Conservation (phyloP, 257 asterid genomes). For the Przewalskia tangutica region DNA sequence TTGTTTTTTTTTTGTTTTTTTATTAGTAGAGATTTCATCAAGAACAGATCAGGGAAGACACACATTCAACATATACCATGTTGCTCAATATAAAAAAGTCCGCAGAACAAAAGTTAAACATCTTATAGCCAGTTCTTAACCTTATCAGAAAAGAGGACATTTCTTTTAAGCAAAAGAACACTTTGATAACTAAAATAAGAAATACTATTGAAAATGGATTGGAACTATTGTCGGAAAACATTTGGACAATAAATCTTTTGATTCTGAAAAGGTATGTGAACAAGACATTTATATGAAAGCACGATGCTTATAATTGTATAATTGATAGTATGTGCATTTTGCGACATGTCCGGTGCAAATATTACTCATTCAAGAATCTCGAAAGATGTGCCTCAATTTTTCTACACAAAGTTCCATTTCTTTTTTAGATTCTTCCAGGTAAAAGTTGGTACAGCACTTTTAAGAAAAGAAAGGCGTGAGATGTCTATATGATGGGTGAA, state of each 20-base stretch:
- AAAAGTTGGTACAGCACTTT: neutral
- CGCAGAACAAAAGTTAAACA: neutral
- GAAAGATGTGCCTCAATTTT: neutral
- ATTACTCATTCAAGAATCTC: neutral
- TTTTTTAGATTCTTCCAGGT: neutral
- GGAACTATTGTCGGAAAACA: neutral
- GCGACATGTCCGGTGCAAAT: neutral
- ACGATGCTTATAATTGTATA: neutral
- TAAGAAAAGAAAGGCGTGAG: neutral
- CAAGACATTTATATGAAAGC: neutral
- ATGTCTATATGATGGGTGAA: neutral
- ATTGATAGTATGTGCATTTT: neutral
- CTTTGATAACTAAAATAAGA: neutral
- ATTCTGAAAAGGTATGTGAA: neutral
- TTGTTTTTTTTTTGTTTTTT: neutral
- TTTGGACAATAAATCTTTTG: neutral
- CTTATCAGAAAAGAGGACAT: neutral
- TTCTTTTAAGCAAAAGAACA: too few species aligned
- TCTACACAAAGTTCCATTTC: neutral
- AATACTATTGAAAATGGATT: neutral
- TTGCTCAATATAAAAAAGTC: neutral
- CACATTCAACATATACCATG: neutral
- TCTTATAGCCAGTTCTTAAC: neutral
- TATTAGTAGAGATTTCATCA: neutral
- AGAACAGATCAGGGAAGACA: neutral